A percentile compares a stretch with the other conserved stretches of the same genome.
phyloP scores from a whole-genome alignment of 2,329 filamentous ascomycete species.

The Aspergillus versicolor region DNA sequence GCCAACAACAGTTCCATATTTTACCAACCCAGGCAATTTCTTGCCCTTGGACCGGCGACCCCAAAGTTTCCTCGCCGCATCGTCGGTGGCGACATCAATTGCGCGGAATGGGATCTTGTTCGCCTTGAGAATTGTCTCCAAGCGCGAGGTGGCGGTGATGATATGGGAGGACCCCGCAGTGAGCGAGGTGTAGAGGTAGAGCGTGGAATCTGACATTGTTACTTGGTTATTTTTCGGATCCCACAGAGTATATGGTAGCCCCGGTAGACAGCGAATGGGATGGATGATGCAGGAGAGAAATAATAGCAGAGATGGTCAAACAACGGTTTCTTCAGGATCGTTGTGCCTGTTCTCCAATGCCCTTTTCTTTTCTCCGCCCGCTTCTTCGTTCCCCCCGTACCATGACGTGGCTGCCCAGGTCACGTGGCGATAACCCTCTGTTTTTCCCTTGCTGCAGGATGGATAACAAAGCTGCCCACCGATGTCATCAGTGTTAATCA shows the following conservation, averaged over 20 bases:
- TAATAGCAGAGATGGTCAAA: not conserved
- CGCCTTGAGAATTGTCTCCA: constrained; percentile 93
- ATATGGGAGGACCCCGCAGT: constrained; percentile 95
- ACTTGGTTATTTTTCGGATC: not conserved
- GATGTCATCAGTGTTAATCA: constrained; percentile 4
- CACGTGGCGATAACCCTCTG: constrained; percentile 5
- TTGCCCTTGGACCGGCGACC: constrained; percentile 78
- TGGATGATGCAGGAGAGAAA: not conserved
- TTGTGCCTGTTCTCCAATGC: not conserved
- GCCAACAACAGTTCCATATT: constrained; percentile 79
- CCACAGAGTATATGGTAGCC: not conserved
- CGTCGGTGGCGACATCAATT: constrained; percentile 86
- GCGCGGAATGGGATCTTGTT: constrained; percentile 94
- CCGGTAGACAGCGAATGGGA: not conserved
- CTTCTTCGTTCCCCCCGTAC: not conserved
- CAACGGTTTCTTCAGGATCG: not conserved
- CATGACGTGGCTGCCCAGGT: constrained; percentile 4
- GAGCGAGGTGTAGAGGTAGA: constrained; percentile 95
- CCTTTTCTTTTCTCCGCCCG: not conserved
- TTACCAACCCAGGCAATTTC: constrained; percentile 86
- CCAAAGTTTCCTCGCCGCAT: constrained; percentile 86
- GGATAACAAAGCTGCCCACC: not conserved
- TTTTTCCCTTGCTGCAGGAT: not conserved
- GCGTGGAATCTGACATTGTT: constrained; percentile 53
- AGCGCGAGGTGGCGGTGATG: constrained; percentile 88